phyloP scores from a whole-genome alignment of 352 stramenopile genomes.

The Globisporangium cederbergense region DNA sequence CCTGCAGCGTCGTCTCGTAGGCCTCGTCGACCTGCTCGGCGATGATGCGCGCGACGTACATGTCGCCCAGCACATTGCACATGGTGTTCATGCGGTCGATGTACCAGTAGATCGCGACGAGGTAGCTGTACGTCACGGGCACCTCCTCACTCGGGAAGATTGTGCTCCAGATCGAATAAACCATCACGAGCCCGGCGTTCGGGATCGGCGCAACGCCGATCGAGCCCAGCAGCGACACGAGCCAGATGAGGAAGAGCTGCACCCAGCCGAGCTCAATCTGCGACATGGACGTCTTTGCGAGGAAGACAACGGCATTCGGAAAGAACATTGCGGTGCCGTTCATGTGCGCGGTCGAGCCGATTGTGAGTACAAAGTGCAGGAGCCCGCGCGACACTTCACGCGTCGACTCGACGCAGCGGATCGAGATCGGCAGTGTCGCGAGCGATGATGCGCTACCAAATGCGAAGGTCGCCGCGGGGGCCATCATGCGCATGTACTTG shows the following conservation, averaged over 20 bases:
- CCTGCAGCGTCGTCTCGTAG: constrained; percentile 26
- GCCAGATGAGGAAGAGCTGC: constrained; percentile 50
- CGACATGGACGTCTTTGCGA: constrained; percentile 44
- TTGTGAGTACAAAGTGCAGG: constrained; percentile 65
- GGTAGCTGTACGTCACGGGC: constrained; percentile 62
- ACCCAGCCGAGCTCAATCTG: constrained; percentile 39
- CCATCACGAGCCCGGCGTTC: constrained; percentile 65
- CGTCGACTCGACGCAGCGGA: constrained; percentile 62
- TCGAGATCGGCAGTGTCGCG: constrained; percentile 58
- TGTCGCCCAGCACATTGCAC: constrained; percentile 68
- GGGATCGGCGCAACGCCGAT: constrained; percentile 63
- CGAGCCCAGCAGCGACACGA: constrained; percentile 62
- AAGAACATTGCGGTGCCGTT: constrained; percentile 79
- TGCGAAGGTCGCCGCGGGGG: constrained; percentile 59
- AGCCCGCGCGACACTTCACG: constrained; percentile 54
- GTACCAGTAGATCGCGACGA: constrained; percentile 74
- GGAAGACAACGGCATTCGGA: constrained; percentile 60
- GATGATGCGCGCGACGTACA: constrained; percentile 73
- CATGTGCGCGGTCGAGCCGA: constrained; percentile 72
- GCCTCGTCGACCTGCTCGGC: constrained; percentile 71
- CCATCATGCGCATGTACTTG: constrained; percentile 59
- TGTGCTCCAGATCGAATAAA: constrained; percentile 74
- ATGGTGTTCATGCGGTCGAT: constrained; percentile 66
- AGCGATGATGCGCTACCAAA: constrained; percentile 67
- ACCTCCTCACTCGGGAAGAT: constrained; percentile 54